A percentile compares a stretch with the other conserved stretches of the same genome.
These are phyloP conservation scores for Venturia effusa DNA, from an alignment of 2,329 filamentous ascomycete species.

Conservation along the genomic window DNA sequence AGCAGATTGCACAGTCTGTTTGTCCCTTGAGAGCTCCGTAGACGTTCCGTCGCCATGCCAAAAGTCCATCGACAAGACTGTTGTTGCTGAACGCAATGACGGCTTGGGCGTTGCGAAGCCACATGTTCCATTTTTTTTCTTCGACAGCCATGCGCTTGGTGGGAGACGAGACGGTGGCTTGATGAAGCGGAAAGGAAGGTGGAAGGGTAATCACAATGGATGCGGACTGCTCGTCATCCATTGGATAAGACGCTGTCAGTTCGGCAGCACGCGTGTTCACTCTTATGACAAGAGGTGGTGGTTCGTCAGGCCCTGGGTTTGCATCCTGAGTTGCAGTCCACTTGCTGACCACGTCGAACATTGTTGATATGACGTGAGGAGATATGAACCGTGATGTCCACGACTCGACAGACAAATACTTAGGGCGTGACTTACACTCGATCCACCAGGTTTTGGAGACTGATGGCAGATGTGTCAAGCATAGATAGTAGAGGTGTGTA, in stretches of 20 bases:
- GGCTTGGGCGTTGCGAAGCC: conserved; percentile 79
- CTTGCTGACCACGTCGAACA: conserved; percentile 54
- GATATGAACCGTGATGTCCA: conserved; percentile 86
- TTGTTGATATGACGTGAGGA: conserved; percentile 53
- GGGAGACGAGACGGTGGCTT: conserved; percentile 63
- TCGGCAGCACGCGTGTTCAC: conserved; percentile 62
- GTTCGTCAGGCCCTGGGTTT: conserved; percentile 32
- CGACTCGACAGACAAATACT: conserved; percentile 62
- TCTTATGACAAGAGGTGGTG: conserved; percentile 49
- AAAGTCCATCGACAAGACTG: conserved; percentile 74
- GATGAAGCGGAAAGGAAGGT: conserved; percentile 68
- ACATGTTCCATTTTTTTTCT: conserved; percentile 86
- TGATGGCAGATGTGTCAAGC: conserved; percentile 64
- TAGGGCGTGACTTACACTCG: conserved; percentile 67
- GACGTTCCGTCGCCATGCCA: conserved; percentile 79
- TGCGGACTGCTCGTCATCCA: conserved; percentile 71
- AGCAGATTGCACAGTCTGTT: conserved; percentile 93
- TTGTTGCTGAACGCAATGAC: conserved; percentile 87
- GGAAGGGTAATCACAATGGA: conserved; percentile 75
- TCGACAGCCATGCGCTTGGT: conserved; percentile 73
- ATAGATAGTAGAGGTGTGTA: conserved; percentile 75
- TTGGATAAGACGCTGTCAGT: conserved; percentile 71
- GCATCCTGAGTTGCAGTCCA: conserved; percentile 45
- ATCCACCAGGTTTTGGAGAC: conserved; percentile 80
- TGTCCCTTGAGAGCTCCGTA: conserved; percentile 83